phyloP scores from a whole-genome alignment of 768 basidiomycete species.

The Lentinula aciculospora region DNA sequence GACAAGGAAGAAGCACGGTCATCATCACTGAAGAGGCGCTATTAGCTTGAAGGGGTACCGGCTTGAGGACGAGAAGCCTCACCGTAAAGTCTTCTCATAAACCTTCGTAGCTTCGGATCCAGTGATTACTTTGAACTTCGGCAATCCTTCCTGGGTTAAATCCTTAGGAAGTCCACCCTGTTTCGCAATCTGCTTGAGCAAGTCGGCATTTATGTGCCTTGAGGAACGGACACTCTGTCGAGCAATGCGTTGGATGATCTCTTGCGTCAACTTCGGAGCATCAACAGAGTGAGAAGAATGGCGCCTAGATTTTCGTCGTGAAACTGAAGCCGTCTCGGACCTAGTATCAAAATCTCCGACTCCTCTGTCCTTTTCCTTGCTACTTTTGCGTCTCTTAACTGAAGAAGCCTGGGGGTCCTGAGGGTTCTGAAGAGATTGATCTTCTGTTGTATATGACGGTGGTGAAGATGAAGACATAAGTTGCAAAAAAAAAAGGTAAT shows the following conservation, averaged over 20 bases:
- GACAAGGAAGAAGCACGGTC: slow-evolving; percentile 4
- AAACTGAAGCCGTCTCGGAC: not conserved
- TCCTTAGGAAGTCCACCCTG: slow-evolving; percentile 1
- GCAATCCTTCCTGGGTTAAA: not conserved
- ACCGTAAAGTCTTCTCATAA: slow-evolving; percentile 6
- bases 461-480: slow-evolving; percentile 6
- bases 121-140: slow-evolving; percentile 8
- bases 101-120: slow-evolving; percentile 4
- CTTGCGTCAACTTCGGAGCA: not conserved
- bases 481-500: not conserved
- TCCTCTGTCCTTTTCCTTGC: slow-evolving; percentile 3
- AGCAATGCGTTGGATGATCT: slow-evolving; percentile 3
- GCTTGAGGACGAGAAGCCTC: not conserved
- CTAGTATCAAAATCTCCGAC: not conserved
- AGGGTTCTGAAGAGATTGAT: not conserved
- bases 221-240: slow-evolving; percentile 2
- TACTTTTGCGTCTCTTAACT: not conserved
- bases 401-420: not conserved
- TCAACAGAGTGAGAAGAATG: not conserved
- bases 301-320: slow-evolving; percentile 1
- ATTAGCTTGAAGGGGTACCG: not conserved
- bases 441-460: slow-evolving; percentile 2
- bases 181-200: slow-evolving; percentile 3
- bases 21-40: slow-evolving; percentile 3
- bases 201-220: not conserved